These are phyloP conservation scores for Saccharomycopsis hybrid DNA, from an alignment of 1,139 yeast species.

Conservation along the genomic window DNA sequence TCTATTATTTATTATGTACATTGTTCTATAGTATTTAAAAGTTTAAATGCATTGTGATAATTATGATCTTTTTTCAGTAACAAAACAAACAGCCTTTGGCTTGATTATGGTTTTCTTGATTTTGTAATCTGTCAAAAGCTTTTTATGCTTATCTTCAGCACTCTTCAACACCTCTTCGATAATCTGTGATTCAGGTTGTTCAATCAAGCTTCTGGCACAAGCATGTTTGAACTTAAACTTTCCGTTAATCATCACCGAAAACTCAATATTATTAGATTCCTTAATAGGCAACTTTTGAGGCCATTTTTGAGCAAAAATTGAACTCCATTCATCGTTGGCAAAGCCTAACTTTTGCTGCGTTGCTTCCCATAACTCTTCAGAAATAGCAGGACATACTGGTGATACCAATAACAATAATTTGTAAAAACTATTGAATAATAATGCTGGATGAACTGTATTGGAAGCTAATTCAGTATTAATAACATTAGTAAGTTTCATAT, in stretches of 20 bases:
- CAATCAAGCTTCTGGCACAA: constrained; percentile 33
- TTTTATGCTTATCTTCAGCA: constrained; percentile 28
- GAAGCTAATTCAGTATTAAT: constrained; percentile 27
- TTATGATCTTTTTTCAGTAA: constrained; percentile 21
- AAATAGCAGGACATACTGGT: constrained; percentile 73
- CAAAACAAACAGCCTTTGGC: constrained; percentile 32
- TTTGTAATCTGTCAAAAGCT: constrained; percentile 28
- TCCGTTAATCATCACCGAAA: constrained; percentile 63
- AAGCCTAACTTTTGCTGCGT: constrained; percentile 32
- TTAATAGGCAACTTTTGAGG: constrained; percentile 39
- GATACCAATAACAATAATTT: constrained; percentile 54
- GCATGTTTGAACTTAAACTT: constrained; percentile 48
- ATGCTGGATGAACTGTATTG: constrained; percentile 28
- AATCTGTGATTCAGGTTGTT: constrained; percentile 29
- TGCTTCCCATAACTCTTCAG: constrained; percentile 77
- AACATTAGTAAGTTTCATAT: constrained; percentile 73
- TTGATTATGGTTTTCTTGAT: constrained; percentile 37
- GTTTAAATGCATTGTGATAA: background rate
- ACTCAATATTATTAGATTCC: constrained; percentile 35
- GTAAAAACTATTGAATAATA: constrained; percentile 39
- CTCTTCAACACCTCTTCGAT: background rate
- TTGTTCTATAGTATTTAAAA: too few relatives aligned
- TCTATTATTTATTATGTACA: too few relatives aligned
- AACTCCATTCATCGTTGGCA: constrained; percentile 35
- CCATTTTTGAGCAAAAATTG: constrained; percentile 50